Conservation (phyloP, 2,329 filamentous ascomycete genomes). For the Lecanoromycetidae sp. region DNA sequence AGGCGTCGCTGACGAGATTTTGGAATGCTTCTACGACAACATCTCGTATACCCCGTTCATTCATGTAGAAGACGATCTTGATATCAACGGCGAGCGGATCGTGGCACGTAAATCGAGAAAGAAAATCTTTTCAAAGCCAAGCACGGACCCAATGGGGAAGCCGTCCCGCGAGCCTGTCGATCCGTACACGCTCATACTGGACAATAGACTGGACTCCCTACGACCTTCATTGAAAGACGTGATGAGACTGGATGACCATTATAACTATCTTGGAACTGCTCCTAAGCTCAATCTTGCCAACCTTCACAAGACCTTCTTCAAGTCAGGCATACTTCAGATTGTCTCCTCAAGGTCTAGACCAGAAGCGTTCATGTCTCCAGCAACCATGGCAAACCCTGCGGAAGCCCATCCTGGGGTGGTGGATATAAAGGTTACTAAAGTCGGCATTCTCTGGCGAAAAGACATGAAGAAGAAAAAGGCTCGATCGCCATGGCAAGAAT, state of each 20-base stretch:
- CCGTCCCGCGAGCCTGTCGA: slow-evolving; percentile 75
- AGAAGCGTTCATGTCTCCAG: slow-evolving; percentile 86
- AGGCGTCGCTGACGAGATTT: slow-evolving; percentile 81
- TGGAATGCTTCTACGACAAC: slow-evolving; percentile 97
- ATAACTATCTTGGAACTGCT: slow-evolving; percentile 70
- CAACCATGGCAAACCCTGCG: slow-evolving; percentile 69
- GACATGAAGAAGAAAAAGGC: slow-evolving; percentile 88
- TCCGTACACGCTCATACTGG: slow-evolving; percentile 87
- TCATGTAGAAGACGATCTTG: slow-evolving; percentile 84
- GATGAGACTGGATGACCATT: slow-evolving; percentile 83
- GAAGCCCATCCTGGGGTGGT: slow-evolving; percentile 87
- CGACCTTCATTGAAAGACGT: slow-evolving; percentile 82
- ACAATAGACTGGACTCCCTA: slow-evolving; percentile 70
- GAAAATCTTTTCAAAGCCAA: slow-evolving; percentile 53
- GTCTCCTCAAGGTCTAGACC: slow-evolving; percentile 86
- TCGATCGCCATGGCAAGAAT: slow-evolving; percentile 95
- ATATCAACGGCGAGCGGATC: slow-evolving; percentile 62
- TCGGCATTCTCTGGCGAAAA: slow-evolving; percentile 89
- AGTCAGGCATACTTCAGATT: slow-evolving; percentile 85
- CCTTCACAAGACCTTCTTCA: slow-evolving; percentile 79
- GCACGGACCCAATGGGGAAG: slow-evolving; percentile 52
- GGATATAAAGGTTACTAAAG: slow-evolving; percentile 94
- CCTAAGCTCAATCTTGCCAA: slow-evolving; percentile 65
- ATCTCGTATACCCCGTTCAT: slow-evolving; percentile 98
- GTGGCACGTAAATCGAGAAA: slow-evolving; percentile 60